Evolutionary conservation across 1,139 yeast genomes (phyloP).

Genomic region (Yamadazyma atmosphaerica): DNA sequence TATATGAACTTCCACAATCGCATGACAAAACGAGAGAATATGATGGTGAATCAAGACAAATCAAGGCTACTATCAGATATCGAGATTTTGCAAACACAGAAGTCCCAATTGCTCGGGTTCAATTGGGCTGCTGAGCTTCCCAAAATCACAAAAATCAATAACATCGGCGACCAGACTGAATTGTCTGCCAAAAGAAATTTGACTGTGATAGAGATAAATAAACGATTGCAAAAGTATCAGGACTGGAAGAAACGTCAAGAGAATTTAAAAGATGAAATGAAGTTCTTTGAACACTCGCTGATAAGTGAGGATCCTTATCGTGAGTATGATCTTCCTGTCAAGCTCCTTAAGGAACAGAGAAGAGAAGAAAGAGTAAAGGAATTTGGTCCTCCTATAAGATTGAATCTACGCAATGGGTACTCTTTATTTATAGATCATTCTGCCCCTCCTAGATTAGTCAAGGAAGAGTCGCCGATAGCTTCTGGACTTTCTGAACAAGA

Average conservation of each 20-base stretch:
- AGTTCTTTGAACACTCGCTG: slow-evolving; percentile 17
- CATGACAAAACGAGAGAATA: slow-evolving; percentile 67
- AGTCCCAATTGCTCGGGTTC: slow-evolving; percentile 44
- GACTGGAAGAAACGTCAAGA: slow-evolving; percentile 41
- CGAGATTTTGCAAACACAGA: slow-evolving; percentile 48
- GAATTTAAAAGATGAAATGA: slow-evolving; percentile 25
- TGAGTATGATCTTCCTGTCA: slow-evolving; percentile 22
- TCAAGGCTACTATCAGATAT: slow-evolving; percentile 51
- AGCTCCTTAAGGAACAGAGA: slow-evolving; percentile 20
- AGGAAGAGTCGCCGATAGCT: background rate
- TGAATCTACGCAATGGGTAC: slow-evolving; percentile 30
- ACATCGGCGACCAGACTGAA: slow-evolving; percentile 49
- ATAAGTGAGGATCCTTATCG: slow-evolving; percentile 15
- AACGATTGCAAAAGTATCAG: slow-evolving; percentile 48
- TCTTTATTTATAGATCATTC: slow-evolving; percentile 31
- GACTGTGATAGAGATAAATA: slow-evolving; percentile 52
- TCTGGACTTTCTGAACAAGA: too few relatives aligned
- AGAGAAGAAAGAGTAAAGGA: slow-evolving; percentile 18
- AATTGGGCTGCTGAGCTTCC: slow-evolving; percentile 59
- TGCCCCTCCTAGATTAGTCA: slow-evolving; percentile 23
- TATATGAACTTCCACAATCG: slow-evolving; percentile 55
- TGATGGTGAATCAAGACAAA: slow-evolving; percentile 60
- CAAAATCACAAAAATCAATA: slow-evolving; percentile 52
- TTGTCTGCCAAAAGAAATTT: slow-evolving; percentile 47
- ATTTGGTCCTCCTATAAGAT: slow-evolving; percentile 27